Percentiles rank a stretch among this genome's conserved stretches.
These are phyloP conservation scores for Mycena vitilis DNA, from an alignment of 768 basidiomycete genomes.

Conservation along the genomic window DNA sequence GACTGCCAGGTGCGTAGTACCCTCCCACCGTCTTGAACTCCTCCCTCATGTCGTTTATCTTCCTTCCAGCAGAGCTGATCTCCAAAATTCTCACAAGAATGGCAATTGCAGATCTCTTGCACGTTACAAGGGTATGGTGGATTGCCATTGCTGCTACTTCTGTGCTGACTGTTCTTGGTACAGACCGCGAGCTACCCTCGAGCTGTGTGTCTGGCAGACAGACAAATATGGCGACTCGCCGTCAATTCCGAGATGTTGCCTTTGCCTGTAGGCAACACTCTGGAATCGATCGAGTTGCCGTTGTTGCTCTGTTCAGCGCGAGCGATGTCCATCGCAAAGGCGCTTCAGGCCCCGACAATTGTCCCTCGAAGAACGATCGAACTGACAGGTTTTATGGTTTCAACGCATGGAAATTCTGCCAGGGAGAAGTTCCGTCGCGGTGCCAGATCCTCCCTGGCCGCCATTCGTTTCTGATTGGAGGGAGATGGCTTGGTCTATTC, in stretches of 20 bases:
- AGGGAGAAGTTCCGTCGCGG: background rate
- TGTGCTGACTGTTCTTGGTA: background rate
- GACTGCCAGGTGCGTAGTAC: too few relatives aligned
- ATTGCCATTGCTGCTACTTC: background rate
- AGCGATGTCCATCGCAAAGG: background rate
- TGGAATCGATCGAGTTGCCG: background rate
- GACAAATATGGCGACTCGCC: conserved; percentile 4
- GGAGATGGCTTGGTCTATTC: background rate
- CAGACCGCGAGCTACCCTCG: background rate
- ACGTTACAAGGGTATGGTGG: background rate
- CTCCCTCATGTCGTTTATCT: conserved; percentile 3
- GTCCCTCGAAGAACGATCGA: background rate
- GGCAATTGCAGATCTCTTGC: conserved; percentile 8
- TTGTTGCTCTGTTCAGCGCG: conserved; percentile 2
- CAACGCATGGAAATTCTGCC: background rate
- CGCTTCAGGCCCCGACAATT: background rate
- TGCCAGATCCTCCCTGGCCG: conserved; percentile 1
- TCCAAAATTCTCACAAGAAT: conserved; percentile 1
- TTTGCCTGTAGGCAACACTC: background rate
- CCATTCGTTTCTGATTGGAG: conserved; percentile 6
- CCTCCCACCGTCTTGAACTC: background rate
- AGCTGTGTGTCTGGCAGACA: background rate
- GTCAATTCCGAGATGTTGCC: conserved; percentile 3
- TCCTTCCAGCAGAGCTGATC: conserved; percentile 3
- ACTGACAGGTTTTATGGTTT: background rate